Evolutionary conservation across 78 protist species (phyloP), one percentile per base, ranked within the genome.

Genomic region (Emiliania huxleyi): DNA sequence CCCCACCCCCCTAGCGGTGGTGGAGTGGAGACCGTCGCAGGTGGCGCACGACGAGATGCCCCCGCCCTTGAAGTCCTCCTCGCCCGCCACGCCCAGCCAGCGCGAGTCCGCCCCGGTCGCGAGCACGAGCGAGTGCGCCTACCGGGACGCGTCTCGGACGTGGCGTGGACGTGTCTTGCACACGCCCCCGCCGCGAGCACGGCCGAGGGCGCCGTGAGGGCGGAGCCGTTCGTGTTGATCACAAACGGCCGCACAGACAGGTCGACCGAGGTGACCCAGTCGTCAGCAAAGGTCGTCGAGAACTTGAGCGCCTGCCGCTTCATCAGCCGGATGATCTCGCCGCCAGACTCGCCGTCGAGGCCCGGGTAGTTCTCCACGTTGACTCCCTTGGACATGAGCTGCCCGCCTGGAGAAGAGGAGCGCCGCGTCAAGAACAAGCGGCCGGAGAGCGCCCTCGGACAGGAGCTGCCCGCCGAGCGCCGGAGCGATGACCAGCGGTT

Each of bases 351-450:
- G 38, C 37, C 94, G 35, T 45, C 23, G 23, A 83, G 38, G 29
- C 94, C 93, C 22, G 94, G 91, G 83, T 92, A 92, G 91, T 92
- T 92, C 77, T 92, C 94, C 33, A 92, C 94, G 15, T 48, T 49
- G n/a, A 77, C 88, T 3, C 90, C 92, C 62, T 90, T 92, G 87
- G 71, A 55, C 75, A 35, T 56, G 23, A 92, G 88, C 91, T 92
- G 94, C n/a, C 91, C 90, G 37, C 91, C 90, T 33, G n/a, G n/a
- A n/a, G n/a, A n/a, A n/a, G n/a, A n/a, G n/a, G n/a, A n/a, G n/a
- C n/a, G n/a, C n/a, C n/a, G n/a, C n/a, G n/a, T n/a, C n/a, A n/a
- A n/a, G n/a, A n/a, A n/a, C n/a, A n/a, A n/a, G n/a, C n/a, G n/a
- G n/a, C n/a, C n/a, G n/a, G n/a, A n/a, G n/a, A n/a, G n/a, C 88